Evolutionary conservation across 257 asterid genomes (phyloP).

Genomic region (Solanum megistacrolobum): DNA sequence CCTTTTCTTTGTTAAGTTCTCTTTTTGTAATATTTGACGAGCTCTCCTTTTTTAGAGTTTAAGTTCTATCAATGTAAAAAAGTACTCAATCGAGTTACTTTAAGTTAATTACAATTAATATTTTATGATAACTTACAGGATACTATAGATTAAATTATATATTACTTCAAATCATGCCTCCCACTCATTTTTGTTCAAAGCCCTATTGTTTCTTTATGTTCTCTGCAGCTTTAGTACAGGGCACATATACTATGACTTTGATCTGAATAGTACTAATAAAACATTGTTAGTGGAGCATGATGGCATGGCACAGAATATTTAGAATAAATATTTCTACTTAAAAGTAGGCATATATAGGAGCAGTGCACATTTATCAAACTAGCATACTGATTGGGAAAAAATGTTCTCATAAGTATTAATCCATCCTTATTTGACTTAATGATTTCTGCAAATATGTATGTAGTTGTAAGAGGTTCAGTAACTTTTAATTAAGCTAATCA

Average conservation of each 20-base stretch:
- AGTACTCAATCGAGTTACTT: neutral
- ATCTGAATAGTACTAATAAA: neutral
- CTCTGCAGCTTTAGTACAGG: neutral
- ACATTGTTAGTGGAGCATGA: neutral
- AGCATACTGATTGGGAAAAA: neutral
- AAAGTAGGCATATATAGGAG: neutral
- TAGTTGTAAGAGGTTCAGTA: neutral
- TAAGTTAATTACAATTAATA: neutral
- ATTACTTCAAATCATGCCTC: neutral
- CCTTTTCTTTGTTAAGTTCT: neutral
- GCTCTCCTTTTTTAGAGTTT: neutral
- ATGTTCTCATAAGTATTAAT: neutral
- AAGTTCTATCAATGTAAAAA: neutral
- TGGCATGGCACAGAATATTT: neutral
- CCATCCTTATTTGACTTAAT: neutral
- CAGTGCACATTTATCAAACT: neutral
- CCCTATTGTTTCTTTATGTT: neutral
- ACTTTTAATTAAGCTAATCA: neutral
- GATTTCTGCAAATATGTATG: neutral
- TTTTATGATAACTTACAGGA: neutral
- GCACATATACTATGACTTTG: neutral
- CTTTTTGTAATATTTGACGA: neutral
- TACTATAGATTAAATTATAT: neutral
- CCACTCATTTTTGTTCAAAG: neutral
- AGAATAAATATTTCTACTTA: neutral